Conservation (phyloP, 805 yeast species). For the Yarrowia bubula region DNA sequence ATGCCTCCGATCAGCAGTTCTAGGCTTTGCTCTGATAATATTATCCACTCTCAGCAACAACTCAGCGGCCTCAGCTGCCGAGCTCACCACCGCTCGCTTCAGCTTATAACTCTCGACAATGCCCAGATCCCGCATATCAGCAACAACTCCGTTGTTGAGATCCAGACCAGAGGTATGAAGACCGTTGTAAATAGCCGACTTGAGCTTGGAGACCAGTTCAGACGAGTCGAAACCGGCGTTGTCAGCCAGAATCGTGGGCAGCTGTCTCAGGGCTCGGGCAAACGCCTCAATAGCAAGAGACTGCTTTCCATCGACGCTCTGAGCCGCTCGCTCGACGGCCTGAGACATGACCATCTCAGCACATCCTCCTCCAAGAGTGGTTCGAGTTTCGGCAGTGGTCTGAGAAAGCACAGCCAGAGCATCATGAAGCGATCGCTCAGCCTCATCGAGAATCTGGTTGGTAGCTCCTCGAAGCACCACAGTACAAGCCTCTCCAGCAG, state of each 20-base stretch:
- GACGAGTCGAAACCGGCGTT: constrained; percentile 96
- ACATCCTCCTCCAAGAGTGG: constrained; percentile 93
- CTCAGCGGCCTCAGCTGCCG: constrained; percentile 98
- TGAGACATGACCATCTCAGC: constrained; percentile 95
- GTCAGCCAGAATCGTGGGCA: constrained; percentile 94
- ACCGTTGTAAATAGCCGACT: constrained; percentile 90
- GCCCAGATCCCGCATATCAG: constrained; percentile 92
- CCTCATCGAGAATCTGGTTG: constrained; percentile 92
- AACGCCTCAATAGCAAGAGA: constrained; percentile 92
- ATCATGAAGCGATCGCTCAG: constrained; percentile 95
- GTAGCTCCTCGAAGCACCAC: constrained; percentile 96
- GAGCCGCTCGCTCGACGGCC: constrained; percentile 91
- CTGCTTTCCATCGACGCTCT: constrained; percentile 88
- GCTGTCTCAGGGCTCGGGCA: constrained; percentile 88
- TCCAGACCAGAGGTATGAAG: constrained; percentile 89
- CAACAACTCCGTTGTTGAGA: constrained; percentile 75
- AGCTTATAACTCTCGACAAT: constrained; percentile 89
- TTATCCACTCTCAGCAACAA: constrained; percentile 93
- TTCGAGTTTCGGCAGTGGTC: constrained; percentile 87
- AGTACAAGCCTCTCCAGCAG: constrained; percentile 94
- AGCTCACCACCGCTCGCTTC: constrained; percentile 87
- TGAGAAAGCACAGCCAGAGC: constrained; percentile 94
- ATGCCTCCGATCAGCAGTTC: constrained; percentile 77
- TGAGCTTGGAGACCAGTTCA: constrained; percentile 83
- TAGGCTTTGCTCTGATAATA: constrained; percentile 93